phyloP scores from a whole-genome alignment of 352 stramenopile genomes.

The Plasmopara viticola region DNA sequence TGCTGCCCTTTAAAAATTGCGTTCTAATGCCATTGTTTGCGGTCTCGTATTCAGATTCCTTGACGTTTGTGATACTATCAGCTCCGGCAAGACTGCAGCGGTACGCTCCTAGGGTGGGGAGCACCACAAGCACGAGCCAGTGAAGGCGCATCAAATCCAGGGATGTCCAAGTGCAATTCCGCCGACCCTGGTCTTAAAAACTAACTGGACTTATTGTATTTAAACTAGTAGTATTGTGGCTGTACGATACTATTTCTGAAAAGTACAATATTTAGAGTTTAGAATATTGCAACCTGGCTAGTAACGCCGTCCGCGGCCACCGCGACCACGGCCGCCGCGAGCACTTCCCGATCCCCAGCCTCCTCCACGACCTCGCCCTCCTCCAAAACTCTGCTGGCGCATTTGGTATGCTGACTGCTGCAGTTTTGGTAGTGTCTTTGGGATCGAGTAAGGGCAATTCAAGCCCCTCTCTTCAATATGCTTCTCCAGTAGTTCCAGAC shows the following conservation, averaged over 20 bases:
- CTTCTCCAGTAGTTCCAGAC: conserved; percentile 56
- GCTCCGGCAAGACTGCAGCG: conserved; percentile 4
- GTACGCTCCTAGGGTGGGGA: conserved; percentile 3
- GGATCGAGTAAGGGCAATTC: conserved; percentile 69
- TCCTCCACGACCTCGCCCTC: conserved; percentile 33
- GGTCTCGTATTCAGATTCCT: background rate
- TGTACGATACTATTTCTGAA: background rate
- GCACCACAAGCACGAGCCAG: conserved; percentile 10
- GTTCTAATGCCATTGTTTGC: background rate
- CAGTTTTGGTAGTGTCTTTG: conserved; percentile 70
- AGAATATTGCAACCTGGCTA: conserved; percentile 14
- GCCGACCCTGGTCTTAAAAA: background rate
- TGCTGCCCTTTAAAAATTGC: conserved; percentile 5
- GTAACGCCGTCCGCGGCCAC: conserved; percentile 13
- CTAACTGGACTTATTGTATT: conserved; percentile 8
- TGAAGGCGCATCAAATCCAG: conserved; percentile 7
- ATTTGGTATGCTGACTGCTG: conserved; percentile 56
- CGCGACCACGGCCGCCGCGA: conserved; percentile 14
- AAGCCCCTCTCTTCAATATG: conserved; percentile 64
- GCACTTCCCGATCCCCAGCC: conserved; percentile 20
- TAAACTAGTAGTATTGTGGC: conserved; percentile 2
- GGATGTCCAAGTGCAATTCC: background rate
- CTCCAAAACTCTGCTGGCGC: conserved; percentile 32
- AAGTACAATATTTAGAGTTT: background rate
- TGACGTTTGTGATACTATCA: conserved; percentile 1